phyloP scores from a whole-genome alignment of 495 filamentous ascomycete species.

The Lasiosphaeria miniovina region DNA sequence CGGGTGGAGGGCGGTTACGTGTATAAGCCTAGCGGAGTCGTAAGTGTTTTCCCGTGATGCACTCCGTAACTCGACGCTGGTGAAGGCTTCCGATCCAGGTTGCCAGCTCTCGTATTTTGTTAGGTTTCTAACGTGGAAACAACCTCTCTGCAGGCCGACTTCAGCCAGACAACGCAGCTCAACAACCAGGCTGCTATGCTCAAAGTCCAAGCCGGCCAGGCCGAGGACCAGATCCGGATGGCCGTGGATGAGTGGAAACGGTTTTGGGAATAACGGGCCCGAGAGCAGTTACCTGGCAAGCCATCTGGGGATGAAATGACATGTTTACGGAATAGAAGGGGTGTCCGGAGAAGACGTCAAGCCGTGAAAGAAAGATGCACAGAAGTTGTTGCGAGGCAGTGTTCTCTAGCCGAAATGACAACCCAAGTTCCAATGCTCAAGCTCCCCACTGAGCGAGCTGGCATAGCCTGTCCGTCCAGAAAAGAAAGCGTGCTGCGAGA shows the following conservation, averaged over 20 bases:
- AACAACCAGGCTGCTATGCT: conserved; percentile 20
- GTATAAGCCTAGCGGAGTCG: conserved; percentile 8
- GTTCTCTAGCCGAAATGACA: no score
- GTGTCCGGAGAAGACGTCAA: no score
- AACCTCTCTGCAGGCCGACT: conserved; percentile 10
- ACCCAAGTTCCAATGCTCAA: no score
- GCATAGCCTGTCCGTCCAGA: no score
- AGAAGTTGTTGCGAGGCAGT: no score
- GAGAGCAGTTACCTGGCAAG: not conserved
- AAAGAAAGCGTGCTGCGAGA: no score
- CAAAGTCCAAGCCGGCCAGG: conserved; percentile 15
- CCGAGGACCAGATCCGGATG: conserved; percentile 7
- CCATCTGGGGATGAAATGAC: not conserved
- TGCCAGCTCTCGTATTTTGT: no score
- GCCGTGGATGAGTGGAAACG: conserved; percentile 17
- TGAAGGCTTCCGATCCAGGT: no score
- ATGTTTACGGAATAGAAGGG: not conserved
- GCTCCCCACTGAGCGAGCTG: no score
- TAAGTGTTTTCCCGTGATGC: not conserved
- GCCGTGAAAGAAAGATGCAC: no score
- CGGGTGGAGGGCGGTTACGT: conserved; percentile 9
- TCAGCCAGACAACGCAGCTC: conserved; percentile 13
- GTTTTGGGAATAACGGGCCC: conserved; percentile 12
- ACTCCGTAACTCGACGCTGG: no score
- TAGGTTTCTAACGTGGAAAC: not conserved